Evolutionary conservation across 495 filamentous ascomycete species (phyloP).

Genomic region (Penicillium alfredii): DNA sequence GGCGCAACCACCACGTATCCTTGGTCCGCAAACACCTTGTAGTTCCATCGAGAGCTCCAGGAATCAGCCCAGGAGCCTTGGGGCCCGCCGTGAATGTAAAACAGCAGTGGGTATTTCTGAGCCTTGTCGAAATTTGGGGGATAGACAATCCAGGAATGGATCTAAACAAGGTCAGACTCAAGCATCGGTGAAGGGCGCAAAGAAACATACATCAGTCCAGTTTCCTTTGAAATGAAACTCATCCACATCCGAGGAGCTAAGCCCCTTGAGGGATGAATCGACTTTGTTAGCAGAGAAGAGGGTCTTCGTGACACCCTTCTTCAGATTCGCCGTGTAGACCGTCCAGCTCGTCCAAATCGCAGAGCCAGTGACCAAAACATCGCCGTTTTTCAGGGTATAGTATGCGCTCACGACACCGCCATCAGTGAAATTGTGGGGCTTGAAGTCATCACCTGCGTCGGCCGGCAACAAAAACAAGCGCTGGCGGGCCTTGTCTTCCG

Average conservation of each 20-base stretch:
- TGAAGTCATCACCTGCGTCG: constrained; percentile 25
- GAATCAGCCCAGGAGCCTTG: constrained; percentile 44
- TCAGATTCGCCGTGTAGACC: constrained; percentile 27
- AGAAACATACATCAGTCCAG: constrained; percentile 27
- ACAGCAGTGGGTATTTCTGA: constrained; percentile 46
- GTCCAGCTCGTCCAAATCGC: constrained; percentile 31
- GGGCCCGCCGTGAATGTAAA: constrained; percentile 50
- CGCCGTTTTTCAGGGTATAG: constrained; percentile 27
- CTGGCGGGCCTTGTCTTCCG: constrained; percentile 26
- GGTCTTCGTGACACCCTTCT: constrained; percentile 20
- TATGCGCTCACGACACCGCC: constrained; percentile 20
- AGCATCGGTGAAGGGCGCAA: too few species aligned
- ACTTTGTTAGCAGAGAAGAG: constrained; percentile 32
- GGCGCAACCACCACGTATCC: constrained; percentile 52
- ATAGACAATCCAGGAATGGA: constrained; percentile 47
- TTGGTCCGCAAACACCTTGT: constrained; percentile 50
- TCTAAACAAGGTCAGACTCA: constrained; percentile 15
- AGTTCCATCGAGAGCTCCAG: constrained; percentile 49
- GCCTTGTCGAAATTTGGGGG: constrained; percentile 40
- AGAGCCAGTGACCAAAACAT: constrained; percentile 29
- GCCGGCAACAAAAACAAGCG: constrained; percentile 30
- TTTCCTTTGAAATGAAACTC: constrained; percentile 36
- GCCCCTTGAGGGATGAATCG: constrained; percentile 26
- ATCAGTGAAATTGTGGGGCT: constrained; percentile 29
- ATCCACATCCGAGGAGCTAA: constrained; percentile 27